Evolutionary conservation across 345 rosid species (phyloP).

Genomic region (Dovyalis caffra): DNA sequence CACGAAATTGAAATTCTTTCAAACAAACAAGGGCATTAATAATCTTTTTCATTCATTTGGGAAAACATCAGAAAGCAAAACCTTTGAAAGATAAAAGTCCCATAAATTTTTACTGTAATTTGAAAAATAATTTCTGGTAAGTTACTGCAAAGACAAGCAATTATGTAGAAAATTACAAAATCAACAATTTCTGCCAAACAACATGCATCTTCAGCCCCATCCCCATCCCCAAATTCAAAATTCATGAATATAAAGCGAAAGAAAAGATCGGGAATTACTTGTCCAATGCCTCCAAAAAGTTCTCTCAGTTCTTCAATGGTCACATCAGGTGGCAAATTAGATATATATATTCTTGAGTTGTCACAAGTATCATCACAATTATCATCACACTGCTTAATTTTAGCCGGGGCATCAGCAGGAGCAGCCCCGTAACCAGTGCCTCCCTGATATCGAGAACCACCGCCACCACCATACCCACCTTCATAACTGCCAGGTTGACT

Average conservation of each 20-base stretch:
- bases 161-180: not conserved
- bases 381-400: constrained; percentile 86
- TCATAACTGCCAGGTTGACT: constrained; percentile 35
- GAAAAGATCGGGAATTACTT: constrained; percentile 52
- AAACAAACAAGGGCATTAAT: not conserved
- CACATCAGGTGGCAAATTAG: constrained; percentile 95
- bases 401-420: constrained; percentile 41
- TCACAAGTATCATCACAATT: constrained; percentile 81
- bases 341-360: constrained; percentile 90
- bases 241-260: not conserved
- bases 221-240: not conserved
- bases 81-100: not conserved
- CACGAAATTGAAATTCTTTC: not conserved
- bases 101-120: not conserved
- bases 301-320: constrained; percentile 80
- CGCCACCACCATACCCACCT: constrained; percentile 41
- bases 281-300: constrained; percentile 98
- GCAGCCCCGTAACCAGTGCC: constrained; percentile 44
- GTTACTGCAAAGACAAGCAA: not conserved
- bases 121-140: not conserved
- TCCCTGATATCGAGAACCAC: constrained; percentile 58
- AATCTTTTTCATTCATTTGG: not conserved
- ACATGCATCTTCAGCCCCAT: not conserved
- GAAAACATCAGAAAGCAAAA: not conserved
- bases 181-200: not conserved